A percentile compares a stretch with the other conserved stretches of the same genome.
Evolutionary conservation across 2,329 filamentous ascomycete species (phyloP).

Genomic region (Talaromyces sp.): DNA sequence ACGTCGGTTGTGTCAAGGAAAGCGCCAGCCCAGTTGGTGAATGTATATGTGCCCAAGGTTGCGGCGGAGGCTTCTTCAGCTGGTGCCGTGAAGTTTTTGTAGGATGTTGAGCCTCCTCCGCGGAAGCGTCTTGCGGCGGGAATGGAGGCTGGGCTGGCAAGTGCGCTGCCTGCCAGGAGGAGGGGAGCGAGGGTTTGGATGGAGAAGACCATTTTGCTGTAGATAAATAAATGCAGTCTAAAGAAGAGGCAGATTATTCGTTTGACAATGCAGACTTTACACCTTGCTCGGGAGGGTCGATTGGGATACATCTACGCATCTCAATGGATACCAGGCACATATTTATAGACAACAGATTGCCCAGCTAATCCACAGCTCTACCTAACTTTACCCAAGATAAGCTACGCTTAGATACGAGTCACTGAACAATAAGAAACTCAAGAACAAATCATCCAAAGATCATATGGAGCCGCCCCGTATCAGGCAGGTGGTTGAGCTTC

Average conservation of each 20-base stretch:
- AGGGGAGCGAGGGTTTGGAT: neutral
- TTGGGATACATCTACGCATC: neutral
- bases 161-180: slow-evolving; percentile 8
- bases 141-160: neutral
- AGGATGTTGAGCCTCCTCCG: neutral
- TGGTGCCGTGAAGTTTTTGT: neutral
- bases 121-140: neutral
- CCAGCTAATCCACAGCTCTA: neutral
- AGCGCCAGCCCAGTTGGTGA: slow-evolving; percentile 15
- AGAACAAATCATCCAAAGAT: neutral
- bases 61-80: neutral
- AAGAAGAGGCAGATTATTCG: neutral
- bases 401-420: neutral
- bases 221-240: neutral
- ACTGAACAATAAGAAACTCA: neutral
- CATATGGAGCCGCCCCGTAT: neutral
- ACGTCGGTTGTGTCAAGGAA: neutral
- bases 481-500: neutral
- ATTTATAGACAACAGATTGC: neutral
- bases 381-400: neutral
- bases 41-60: slow-evolving; percentile 2
- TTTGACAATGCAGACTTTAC: neutral
- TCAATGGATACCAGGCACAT: neutral
- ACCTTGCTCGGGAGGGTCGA: neutral
- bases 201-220: slow-evolving; percentile 8